A percentile compares a stretch with the other conserved stretches of the same genome.
These are phyloP conservation scores for Apiospora koreana DNA, from an alignment of 2,329 filamentous ascomycete genomes.

Conservation along the genomic window DNA sequence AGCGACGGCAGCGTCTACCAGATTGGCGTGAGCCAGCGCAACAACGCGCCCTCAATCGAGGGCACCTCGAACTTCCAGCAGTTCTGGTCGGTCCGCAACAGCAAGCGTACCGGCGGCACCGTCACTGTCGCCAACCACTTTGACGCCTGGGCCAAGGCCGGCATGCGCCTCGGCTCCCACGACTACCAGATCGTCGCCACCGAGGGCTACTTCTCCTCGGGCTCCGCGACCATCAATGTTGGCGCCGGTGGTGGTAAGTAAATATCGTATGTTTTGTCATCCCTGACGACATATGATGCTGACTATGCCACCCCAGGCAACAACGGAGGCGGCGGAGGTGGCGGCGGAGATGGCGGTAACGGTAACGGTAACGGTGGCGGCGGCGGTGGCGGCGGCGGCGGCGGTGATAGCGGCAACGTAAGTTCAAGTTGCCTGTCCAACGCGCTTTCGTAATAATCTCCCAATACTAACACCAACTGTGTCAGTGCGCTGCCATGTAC, in stretches of 20 bases:
- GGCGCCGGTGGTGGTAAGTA: neutral
- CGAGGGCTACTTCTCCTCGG: slow-evolving; percentile 43
- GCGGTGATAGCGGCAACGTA: neutral
- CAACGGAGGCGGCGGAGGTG: neutral
- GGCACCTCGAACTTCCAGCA: slow-evolving; percentile 49
- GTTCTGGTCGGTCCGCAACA: slow-evolving; percentile 49
- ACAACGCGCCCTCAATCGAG: slow-evolving; percentile 45
- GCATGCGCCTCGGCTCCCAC: slow-evolving; percentile 28
- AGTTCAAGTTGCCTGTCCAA: neutral
- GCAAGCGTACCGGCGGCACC: slow-evolving; percentile 35
- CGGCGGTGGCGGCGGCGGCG: neutral
- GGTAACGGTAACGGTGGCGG: too few relatives aligned
- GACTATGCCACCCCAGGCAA: neutral
- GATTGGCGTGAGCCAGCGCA: slow-evolving; percentile 32
- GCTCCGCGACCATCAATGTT: slow-evolving; percentile 36
- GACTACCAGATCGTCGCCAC: slow-evolving; percentile 34
- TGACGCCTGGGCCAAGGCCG: slow-evolving; percentile 27
- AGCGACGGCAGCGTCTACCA: slow-evolving; percentile 36
- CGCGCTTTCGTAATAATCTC: neutral
- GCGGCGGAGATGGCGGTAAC: neutral
- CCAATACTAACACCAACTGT: neutral
- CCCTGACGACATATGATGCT: neutral
- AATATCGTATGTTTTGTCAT: neutral
- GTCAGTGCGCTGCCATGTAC: slow-evolving; percentile 2
- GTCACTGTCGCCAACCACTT: slow-evolving; percentile 32